phyloP scores from a whole-genome alignment of 2,329 filamentous ascomycete genomes.

The Calonectria montana region DNA sequence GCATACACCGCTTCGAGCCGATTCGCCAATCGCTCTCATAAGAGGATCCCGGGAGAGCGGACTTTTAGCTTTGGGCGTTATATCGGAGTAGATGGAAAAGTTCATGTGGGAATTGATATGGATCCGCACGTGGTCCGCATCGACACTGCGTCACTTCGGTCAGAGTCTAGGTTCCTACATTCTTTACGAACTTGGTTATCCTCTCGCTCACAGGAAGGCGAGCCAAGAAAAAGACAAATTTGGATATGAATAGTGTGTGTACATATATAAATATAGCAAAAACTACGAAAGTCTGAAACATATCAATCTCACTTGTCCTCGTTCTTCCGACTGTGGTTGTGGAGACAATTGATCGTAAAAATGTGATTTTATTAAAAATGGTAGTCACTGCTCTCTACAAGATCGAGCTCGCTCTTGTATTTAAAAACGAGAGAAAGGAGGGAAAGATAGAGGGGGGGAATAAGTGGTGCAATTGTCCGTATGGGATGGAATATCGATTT shows the following conservation, averaged over 20 bases:
- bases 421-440: too few species aligned
- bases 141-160: background rate
- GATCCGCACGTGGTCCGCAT: slow-evolving; percentile 54
- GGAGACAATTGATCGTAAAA: too few species aligned
- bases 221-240: background rate
- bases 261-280: background rate
- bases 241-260: slow-evolving; percentile 13
- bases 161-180: background rate
- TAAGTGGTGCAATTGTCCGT: too few species aligned
- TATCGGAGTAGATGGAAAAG: slow-evolving; percentile 57
- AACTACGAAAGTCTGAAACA: background rate
- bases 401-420: too few species aligned
- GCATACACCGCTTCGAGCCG: slow-evolving; percentile 60
- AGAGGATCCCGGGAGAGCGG: background rate
- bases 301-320: background rate
- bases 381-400: too few species aligned
- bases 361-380: too few species aligned
- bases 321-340: background rate
- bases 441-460: too few species aligned
- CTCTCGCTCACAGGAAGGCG: background rate
- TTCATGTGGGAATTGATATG: slow-evolving; percentile 64
- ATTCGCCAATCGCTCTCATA: slow-evolving; percentile 24
- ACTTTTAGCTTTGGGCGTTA: slow-evolving; percentile 63
- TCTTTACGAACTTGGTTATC: background rate
- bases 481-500: too few species aligned